Base-by-base conservation (phyloP, 176 grass and related monocot species). In the Saccharum spontaneum region DNA sequence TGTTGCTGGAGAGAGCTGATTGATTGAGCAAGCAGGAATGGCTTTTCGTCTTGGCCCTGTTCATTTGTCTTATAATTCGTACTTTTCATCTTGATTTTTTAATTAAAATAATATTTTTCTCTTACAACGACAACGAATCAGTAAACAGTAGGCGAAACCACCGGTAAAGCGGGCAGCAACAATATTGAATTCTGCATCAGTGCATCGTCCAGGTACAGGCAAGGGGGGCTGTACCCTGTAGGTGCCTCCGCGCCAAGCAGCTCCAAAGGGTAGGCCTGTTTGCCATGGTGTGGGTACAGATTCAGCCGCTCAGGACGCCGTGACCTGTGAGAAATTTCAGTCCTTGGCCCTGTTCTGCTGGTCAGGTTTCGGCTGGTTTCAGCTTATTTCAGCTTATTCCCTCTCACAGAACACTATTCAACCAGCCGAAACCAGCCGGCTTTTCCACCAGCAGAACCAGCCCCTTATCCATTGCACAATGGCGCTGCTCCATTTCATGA, bases 391-490 rank as follows among this genome's bases (percentile, higher is more conserved):
- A n/a, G n/a, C n/a, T n/a, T n/a, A n/a, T n/a, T n/a, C n/a, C n/a
- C n/a, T n/a, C n/a, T n/a, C n/a, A n/a, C n/a, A n/a, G n/a, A n/a
- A n/a, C n/a, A n/a, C n/a, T n/a, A n/a, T n/a, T n/a, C n/a, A n/a
- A n/a, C n/a, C n/a, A n/a, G n/a, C n/a, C n/a, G n/a, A n/a, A n/a
- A n/a, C n/a, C n/a, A n/a, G n/a, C n/a, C n/a, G n/a, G n/a, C n/a
- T n/a, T n/a, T n/a, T n/a, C n/a, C n/a, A n/a, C n/a, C n/a, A n/a
- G n/a, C n/a, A n/a, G n/a, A n/a, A n/a, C n/a, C n/a, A n/a, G n/a
- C n/a, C n/a, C n/a, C n/a, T 69, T 75, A 68, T 84, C 75, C 76
- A 75, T 26, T 59, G 45, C 75, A 66, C 54, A 14, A 10, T 31
- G 43, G 10, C 69, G 44, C 17, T 8, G 59, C 24, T 30, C 62